These are phyloP conservation scores for Seminavis robusta DNA, from an alignment of 108 stramenopile species.

Conservation along the genomic window DNA sequence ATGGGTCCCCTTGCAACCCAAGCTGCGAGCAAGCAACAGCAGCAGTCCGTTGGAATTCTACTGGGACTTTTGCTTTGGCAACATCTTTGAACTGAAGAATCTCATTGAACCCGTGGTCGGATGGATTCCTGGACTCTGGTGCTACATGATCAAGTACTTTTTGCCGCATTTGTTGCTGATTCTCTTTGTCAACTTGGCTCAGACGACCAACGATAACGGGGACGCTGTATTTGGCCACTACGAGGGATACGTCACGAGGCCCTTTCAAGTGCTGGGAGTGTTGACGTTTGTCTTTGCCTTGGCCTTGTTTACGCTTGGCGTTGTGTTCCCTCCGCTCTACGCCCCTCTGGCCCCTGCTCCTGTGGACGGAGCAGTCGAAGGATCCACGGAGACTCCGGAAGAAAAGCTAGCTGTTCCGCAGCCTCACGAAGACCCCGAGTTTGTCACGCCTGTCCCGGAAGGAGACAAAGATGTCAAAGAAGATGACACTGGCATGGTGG, in stretches of 20 bases:
- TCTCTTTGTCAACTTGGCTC: conserved; percentile 50
- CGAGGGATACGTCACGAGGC: conserved; percentile 24
- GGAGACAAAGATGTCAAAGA: too few relatives aligned
- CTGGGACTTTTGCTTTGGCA: conserved; percentile 10
- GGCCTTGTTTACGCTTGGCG: conserved; percentile 10
- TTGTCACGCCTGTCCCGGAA: too few relatives aligned
- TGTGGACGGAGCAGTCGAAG: too few relatives aligned
- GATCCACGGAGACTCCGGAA: too few relatives aligned
- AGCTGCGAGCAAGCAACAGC: neutral
- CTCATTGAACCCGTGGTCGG: neutral
- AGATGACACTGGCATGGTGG: too few relatives aligned
- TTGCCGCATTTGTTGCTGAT: conserved; percentile 50
- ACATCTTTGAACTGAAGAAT: conserved; percentile 7
- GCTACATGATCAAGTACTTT: conserved; percentile 37
- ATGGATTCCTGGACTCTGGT: conserved; percentile 38
- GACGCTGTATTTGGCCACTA: conserved; percentile 35
- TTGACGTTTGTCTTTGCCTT: conserved; percentile 36
- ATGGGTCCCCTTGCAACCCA: conserved; percentile 12
- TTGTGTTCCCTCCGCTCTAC: conserved; percentile 27
- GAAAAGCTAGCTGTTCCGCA: too few relatives aligned
- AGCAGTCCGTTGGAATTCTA: conserved; percentile 12
- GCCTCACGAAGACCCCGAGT: too few relatives aligned
- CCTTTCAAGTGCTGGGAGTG: conserved; percentile 53
- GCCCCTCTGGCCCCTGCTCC: conserved; percentile 9
- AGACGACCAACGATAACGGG: conserved; percentile 13